Evolutionary conservation across 2,329 filamentous ascomycete genomes (phyloP).

Genomic region (Phaeophleospora eucalypticola): DNA sequence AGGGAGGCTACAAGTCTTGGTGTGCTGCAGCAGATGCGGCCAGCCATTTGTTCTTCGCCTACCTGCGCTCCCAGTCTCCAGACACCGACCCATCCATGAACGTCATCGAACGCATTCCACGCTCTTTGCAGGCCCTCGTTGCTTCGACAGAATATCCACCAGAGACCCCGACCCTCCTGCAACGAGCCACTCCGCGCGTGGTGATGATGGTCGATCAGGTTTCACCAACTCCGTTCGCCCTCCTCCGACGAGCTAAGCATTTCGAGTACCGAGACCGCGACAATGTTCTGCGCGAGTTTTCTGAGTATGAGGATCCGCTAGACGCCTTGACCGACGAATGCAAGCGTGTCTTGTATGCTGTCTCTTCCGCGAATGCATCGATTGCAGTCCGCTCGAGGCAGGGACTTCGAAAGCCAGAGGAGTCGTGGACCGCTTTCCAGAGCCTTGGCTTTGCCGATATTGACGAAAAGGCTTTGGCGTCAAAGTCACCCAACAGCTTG

Average conservation of each 20-base stretch:
- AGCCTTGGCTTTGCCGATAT: constrained; percentile 85
- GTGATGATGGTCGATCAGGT: constrained; percentile 96
- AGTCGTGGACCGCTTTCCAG: constrained; percentile 95
- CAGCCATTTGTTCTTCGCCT: constrained; percentile 96
- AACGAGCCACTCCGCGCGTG: constrained; percentile 78
- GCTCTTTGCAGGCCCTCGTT: constrained; percentile 84
- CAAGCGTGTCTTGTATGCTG: constrained; percentile 79
- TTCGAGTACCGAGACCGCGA: constrained; percentile 94
- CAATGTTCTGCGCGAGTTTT: constrained; percentile 75
- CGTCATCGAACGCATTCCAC: constrained; percentile 79
- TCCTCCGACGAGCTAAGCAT: constrained; percentile 84
- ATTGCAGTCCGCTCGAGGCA: constrained; percentile 48
- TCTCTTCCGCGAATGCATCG: constrained; percentile 85
- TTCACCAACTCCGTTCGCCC: constrained; percentile 87
- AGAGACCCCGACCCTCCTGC: constrained; percentile 68
- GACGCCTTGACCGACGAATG: constrained; percentile 90
- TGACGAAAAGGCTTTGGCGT: constrained; percentile 38
- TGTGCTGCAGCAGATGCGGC: constrained; percentile 87
- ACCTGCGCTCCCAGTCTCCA: constrained; percentile 84
- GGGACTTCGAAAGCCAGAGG: constrained; percentile 59
- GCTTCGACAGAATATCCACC: constrained; percentile 94
- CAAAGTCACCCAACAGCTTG: constrained; percentile 16
- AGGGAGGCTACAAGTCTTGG: constrained; percentile 90
- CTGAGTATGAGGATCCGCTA: constrained; percentile 84
- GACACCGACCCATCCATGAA: constrained; percentile 64